These are phyloP conservation scores for Vitis hybrid DNA, from an alignment of 177 flowering plant species.

Conservation along the genomic window DNA sequence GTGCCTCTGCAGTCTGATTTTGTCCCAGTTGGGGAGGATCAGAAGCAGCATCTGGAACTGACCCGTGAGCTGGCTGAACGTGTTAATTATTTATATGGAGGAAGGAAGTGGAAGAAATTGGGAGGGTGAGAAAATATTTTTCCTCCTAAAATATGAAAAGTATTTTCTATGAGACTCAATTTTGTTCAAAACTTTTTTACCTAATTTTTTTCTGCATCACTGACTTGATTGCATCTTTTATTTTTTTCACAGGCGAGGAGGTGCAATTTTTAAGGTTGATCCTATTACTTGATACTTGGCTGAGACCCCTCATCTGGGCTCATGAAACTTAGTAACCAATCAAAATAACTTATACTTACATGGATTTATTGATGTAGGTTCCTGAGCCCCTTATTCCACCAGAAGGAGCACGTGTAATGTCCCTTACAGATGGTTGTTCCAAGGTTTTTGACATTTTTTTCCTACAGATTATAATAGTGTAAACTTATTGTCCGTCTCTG, in stretches of 20 bases:
- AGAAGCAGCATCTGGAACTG: slow-evolving; percentile 93
- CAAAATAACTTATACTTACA: slow-evolving; percentile 8
- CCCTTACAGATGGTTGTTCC: slow-evolving; percentile 91
- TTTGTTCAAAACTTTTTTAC: background rate
- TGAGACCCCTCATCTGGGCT: slow-evolving; percentile 20
- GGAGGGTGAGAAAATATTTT: slow-evolving; percentile 71
- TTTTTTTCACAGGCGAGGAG: slow-evolving; percentile 73
- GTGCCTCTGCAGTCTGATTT: slow-evolving; percentile 79
- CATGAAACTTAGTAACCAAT: slow-evolving; percentile 5
- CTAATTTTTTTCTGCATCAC: slow-evolving; percentile 10
- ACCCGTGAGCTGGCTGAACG: slow-evolving; percentile 93
- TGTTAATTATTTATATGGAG: slow-evolving; percentile 83
- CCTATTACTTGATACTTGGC: slow-evolving; percentile 21
- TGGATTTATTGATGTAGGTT: slow-evolving; percentile 47
- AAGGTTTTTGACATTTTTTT: slow-evolving; percentile 49
- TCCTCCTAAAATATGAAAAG: background rate
- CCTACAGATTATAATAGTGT: background rate
- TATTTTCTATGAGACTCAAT: background rate
- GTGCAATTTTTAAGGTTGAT: slow-evolving; percentile 83
- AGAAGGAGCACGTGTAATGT: slow-evolving; percentile 95
- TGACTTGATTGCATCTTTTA: slow-evolving; percentile 22
- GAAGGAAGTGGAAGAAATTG: slow-evolving; percentile 95
- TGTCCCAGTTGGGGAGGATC: slow-evolving; percentile 98
- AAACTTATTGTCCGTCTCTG: background rate
- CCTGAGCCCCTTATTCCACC: slow-evolving; percentile 96